A percentile compares a stretch with the other conserved stretches of the same genome.
Evolutionary conservation across 208 protist genomes (phyloP).

Genomic region (Tetramitus jugosus): DNA sequence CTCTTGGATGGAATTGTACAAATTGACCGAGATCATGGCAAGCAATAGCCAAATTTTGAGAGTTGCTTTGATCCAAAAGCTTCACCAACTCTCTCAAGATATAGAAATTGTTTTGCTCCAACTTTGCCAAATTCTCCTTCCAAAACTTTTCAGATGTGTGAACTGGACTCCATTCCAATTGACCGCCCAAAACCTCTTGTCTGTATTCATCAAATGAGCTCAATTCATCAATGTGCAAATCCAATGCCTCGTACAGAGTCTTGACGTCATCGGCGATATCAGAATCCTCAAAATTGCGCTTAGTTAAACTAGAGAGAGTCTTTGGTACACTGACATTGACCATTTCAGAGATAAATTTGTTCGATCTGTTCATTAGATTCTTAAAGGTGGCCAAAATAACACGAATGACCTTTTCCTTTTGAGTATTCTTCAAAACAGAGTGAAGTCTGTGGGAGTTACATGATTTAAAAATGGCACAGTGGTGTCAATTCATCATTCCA

Average conservation of each 20-base stretch:
- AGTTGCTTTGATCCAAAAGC: conserved; percentile 56
- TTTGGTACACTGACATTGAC: conserved; percentile 30
- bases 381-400: not conserved
- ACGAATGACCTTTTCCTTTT: conserved; percentile 20
- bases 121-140: conserved; percentile 71
- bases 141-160: conserved; percentile 84
- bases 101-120: conserved; percentile 75
- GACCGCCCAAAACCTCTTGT: conserved; percentile 68
- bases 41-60: conserved; percentile 55
- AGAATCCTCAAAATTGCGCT: conserved; percentile 73
- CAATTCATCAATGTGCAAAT: conserved; percentile 71
- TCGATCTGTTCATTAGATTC: conserved; percentile 1
- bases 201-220: conserved; percentile 78
- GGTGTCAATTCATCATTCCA: no score
- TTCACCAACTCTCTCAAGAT: conserved; percentile 70
- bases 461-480: no score
- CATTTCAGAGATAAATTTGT: not conserved
- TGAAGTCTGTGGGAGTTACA: not conserved
- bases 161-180: conserved; percentile 77
- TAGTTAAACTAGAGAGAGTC: conserved; percentile 59
- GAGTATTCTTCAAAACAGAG: not conserved
- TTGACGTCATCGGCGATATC: conserved; percentile 67
- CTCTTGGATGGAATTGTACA: conserved; percentile 73
- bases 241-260: conserved; percentile 52
- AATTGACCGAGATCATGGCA: conserved; percentile 83